These are phyloP conservation scores for Cardamine resedifolia DNA, from an alignment of 345 rosid genomes.

Conservation along the genomic window DNA sequence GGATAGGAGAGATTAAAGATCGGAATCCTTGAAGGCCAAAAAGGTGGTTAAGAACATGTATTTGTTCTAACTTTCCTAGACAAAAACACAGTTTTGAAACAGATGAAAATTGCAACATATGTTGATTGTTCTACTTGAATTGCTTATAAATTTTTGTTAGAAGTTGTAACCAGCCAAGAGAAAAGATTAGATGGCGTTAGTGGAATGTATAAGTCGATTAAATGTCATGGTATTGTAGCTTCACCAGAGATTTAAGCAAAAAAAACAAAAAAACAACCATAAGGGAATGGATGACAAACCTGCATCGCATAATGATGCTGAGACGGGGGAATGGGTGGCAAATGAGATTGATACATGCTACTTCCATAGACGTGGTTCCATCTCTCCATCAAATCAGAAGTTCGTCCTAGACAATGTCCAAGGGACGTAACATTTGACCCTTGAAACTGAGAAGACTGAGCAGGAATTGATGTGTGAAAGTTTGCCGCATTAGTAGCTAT, in stretches of 20 bases:
- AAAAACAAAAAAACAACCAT: not conserved
- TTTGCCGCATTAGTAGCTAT: constrained; percentile 9
- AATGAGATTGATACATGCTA: constrained; percentile 31
- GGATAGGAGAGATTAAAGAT: not conserved
- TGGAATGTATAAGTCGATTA: not conserved
- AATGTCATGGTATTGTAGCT: not conserved
- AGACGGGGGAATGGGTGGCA: constrained; percentile 30
- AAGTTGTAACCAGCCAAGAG: not conserved
- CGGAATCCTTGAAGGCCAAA: not conserved
- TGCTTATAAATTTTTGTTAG: not conserved
- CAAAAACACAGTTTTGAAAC: not conserved
- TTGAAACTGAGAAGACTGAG: constrained; percentile 35
- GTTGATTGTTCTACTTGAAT: not conserved
- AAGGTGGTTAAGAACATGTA: not conserved
- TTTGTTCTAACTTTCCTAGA: not conserved
- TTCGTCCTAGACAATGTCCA: constrained; percentile 34
- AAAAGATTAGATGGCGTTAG: not conserved
- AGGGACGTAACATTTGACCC: constrained; percentile 25
- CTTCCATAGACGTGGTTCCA: constrained; percentile 29
- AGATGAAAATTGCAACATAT: not conserved
- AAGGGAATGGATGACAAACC: constrained; percentile 38
- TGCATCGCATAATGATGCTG: constrained; percentile 41
- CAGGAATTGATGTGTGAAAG: constrained; percentile 15
- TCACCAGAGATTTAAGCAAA: not conserved
- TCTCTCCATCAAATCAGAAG: constrained; percentile 37